Evolutionary conservation across 2,329 filamentous ascomycete genomes (phyloP), one percentile per base, ranked within the genome.

Genomic region (Xylariaceae sp.): DNA sequence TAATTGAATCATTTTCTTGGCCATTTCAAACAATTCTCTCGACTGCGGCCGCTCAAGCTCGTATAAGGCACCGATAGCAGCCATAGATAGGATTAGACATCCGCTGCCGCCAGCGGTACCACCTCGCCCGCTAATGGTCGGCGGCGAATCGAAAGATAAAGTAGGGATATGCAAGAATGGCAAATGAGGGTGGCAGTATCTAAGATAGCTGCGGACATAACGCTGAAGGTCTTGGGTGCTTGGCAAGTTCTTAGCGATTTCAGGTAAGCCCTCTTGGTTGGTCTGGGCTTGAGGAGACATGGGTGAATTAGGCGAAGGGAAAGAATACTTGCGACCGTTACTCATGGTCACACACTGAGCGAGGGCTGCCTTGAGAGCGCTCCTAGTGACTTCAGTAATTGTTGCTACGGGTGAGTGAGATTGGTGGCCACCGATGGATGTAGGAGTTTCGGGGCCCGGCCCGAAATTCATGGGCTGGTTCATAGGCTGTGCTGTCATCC

Each of bases 131-230:
- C 85, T 85, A 62, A 85, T 83, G 50, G 84, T 85, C 51, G 88
- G 80, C 55, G 89, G 82, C 55, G 89, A 84, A 69, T 96, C 91
- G 76, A 97, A 97, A 48, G 92, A 92, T 64, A 97, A 80, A 13
- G 93, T 96, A 55, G 92, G 88, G 66, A 96, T 85, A 75, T 97
- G 93, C 62, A 96, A 79, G 74, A 97, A 96, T n/a, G 94, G 93
- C 62, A 96, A 76, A 73, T 97, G 93, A 18, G 93, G 93, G 71
- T 97, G 92, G 74, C 96, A 96, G 73, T 90, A 96, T 65, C 87
- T 86, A 69, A 97, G 86, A 75, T 97, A 97, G 61, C 92, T 88
- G 65, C 87, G 86, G 63, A 97, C 89, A 74, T 92, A 97, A 72
- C 91, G 88, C 74, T 95, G 92, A 63, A 97, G 84, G 72, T 97